phyloP scores from a whole-genome alignment of 208 protist genomes.

The Leishmania gerbilli region DNA sequence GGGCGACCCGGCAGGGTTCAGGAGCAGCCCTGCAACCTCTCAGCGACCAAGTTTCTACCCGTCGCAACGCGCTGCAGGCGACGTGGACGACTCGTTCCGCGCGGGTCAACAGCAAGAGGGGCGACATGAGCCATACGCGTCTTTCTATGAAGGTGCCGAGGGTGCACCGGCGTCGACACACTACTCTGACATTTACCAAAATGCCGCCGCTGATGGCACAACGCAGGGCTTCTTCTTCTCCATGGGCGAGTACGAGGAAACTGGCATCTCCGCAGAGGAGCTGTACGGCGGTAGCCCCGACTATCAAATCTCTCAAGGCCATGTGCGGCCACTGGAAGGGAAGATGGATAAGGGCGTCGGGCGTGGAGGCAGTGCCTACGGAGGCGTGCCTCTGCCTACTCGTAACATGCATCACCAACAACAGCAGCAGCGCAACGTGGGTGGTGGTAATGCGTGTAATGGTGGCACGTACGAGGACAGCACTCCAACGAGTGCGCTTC shows the following conservation, averaged over 20 bases:
- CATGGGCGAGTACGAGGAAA: constrained; percentile 9
- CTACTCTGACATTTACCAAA: constrained; percentile 9
- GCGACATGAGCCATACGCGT: neutral
- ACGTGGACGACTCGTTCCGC: neutral
- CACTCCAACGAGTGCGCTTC: neutral
- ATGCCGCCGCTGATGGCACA: constrained; percentile 18
- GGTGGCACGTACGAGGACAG: neutral
- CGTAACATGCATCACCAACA: neutral
- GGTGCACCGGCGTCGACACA: neutral
- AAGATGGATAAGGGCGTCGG: neutral
- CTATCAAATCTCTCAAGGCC: neutral
- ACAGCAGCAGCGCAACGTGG: neutral
- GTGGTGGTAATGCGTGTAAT: neutral
- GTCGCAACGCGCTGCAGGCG: neutral
- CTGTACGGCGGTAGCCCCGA: constrained; percentile 13
- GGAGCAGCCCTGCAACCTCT: constrained; percentile 1
- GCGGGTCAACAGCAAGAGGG: neutral
- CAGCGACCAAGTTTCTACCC: neutral
- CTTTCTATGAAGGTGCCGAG: constrained; percentile 12
- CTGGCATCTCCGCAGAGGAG: neutral
- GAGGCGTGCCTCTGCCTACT: neutral
- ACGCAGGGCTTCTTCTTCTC: constrained; percentile 28
- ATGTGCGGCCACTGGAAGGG: neutral
- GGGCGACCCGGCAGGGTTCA: neutral
- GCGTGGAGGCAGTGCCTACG: neutral